Evolutionary conservation across 495 filamentous ascomycete genomes (phyloP), one percentile per base, ranked within the genome.

Genomic region (Talaromyces trachyspermus): DNA sequence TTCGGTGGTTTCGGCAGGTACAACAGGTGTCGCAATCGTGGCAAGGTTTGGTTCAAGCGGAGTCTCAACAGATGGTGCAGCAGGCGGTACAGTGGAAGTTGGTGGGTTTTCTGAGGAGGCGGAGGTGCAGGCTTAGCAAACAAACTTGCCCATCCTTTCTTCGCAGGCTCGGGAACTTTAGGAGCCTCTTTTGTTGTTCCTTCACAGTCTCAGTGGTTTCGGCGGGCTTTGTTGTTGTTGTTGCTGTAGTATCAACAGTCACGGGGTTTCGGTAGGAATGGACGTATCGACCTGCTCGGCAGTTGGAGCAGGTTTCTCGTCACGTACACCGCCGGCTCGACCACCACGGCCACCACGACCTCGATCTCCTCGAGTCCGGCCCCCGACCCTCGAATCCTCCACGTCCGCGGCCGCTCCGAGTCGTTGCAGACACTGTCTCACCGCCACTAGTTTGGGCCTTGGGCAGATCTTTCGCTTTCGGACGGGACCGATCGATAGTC

Each of bases 261-360:
- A n/a, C n/a, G 36, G 51, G 29, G 57, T 53, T 73, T 70, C 71
- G 35, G 69, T 57, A 20, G 65, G 61, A 40, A 55, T 50, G 9
- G 33, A 48, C 30, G 57, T 53, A 72, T 70, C 70, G 38, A 69
- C 56, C 20, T 64, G 62, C 52, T 64, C 48, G 19, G 43, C 50
- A 50, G 57, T 50, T 43, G 43, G 51, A 20, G 64, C 60, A 62
- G 64, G 58, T 54, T 60, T 59, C 57, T 61, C 60, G 26, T 57
- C 46, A 55, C 67, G 66, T 10, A 24, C 48, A 52, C 80, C 75
- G 51, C 77, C 83, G 40, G 75, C 79, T 53, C 86, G 76, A 43
- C 80, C 83, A 59, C 84, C 81, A 58, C 86, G 79, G 55, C 78
- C 79, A 55, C 86, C 84, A 64, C 89, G 83, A 53, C 85, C 84